A percentile compares a stretch with the other conserved stretches of the same genome.
Conservation (phyloP, 192 early-diverging fungal genomes). For the Oehlia diaphana region DNA sequence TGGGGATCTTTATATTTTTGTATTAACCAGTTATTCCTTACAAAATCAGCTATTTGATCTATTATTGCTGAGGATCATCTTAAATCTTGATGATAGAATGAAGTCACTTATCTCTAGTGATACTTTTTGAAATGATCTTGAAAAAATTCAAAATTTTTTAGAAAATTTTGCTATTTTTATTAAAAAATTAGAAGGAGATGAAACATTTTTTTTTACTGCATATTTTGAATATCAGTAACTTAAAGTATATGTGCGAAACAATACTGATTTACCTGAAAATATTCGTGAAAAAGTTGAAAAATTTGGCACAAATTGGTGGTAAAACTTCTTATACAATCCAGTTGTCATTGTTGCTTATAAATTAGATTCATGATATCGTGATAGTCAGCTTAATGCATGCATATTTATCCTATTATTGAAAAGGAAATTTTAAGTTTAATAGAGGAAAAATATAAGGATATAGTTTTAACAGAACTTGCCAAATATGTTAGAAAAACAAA, state of each 20-base stretch:
- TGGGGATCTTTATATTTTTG: background rate
- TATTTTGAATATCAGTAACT: background rate
- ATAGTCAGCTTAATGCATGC: background rate
- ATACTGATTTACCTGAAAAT: background rate
- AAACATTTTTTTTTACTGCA: background rate
- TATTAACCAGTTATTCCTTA: background rate
- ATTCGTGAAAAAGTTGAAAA: background rate
- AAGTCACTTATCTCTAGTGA: too few relatives aligned
- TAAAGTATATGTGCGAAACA: background rate
- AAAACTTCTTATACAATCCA: conserved; percentile 4
- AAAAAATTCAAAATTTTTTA: too few relatives aligned
- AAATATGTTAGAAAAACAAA: too few relatives aligned
- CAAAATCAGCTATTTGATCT: background rate
- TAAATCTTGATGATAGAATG: background rate
- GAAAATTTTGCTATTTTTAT: too few relatives aligned
- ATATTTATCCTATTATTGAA: too few relatives aligned
- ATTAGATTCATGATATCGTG: too few relatives aligned
- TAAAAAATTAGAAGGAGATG: too few relatives aligned
- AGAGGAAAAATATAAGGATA: too few relatives aligned
- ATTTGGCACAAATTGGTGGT: background rate
- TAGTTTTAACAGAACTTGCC: too few relatives aligned
- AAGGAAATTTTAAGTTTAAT: too few relatives aligned
- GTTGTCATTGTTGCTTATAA: too few relatives aligned
- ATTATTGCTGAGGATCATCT: background rate
- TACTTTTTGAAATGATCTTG: too few relatives aligned